Evolutionary conservation across 331 rosid genomes (phyloP).

Genomic region (Pyrus hybrid): DNA sequence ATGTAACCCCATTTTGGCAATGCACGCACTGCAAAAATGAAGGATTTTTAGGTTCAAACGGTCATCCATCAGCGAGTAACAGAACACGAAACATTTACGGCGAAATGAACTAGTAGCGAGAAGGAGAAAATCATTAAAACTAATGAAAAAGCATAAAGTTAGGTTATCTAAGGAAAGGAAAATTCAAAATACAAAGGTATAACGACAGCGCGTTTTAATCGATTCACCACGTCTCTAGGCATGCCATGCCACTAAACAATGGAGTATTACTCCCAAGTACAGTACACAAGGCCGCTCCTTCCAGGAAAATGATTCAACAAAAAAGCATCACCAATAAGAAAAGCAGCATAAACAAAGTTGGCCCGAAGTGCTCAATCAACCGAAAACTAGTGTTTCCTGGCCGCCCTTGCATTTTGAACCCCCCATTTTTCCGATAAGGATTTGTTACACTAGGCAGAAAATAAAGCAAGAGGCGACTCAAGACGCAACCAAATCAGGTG

Average conservation of each 20-base stretch:
- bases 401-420: slow-evolving; percentile 28
- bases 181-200: too few relatives aligned
- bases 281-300: slow-evolving; percentile 46
- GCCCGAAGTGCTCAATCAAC: slow-evolving; percentile 34
- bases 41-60: too few relatives aligned
- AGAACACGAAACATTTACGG: too few relatives aligned
- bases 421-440: slow-evolving; percentile 25
- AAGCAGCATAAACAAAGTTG: slow-evolving; percentile 33
- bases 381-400: slow-evolving; percentile 20
- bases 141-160: too few relatives aligned
- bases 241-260: slow-evolving; percentile 37
- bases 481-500: slow-evolving; percentile 90
- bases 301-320: slow-evolving; percentile 36
- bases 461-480: slow-evolving; percentile 23
- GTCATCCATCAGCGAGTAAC: too few relatives aligned
- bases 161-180: too few relatives aligned
- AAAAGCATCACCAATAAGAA: slow-evolving; percentile 40
- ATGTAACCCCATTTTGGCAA: too few relatives aligned
- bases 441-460: slow-evolving; percentile 47
- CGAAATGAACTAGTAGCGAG: too few relatives aligned
- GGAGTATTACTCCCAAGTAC: slow-evolving; percentile 38
- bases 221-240: slow-evolving; percentile 46
- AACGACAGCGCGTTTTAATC: too few relatives aligned
- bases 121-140: too few relatives aligned
- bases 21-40: too few relatives aligned